Evolutionary conservation across 441 rosid species (phyloP).

Genomic region (Populus tomentosa): DNA sequence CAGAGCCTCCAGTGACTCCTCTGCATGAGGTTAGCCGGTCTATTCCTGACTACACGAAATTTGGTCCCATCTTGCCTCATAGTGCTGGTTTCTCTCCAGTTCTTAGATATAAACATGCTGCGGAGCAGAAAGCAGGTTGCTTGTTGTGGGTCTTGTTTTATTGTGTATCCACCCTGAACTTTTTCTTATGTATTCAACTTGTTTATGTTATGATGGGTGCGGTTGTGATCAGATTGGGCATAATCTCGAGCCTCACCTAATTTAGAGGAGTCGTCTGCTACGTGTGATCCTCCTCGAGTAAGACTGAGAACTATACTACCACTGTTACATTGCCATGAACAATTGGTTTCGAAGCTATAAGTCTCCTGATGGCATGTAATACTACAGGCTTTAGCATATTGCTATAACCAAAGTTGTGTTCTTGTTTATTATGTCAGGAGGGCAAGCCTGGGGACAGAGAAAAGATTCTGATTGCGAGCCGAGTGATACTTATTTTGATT

Average conservation of each 20-base stretch:
- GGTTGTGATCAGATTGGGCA: constrained; percentile 31
- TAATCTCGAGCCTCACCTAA: constrained; percentile 20
- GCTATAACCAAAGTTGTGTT: constrained; percentile 3
- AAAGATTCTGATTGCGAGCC: constrained; percentile 31
- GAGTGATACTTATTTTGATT: constrained; percentile 24
- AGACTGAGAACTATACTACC: constrained; percentile 8
- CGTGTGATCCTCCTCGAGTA: constrained; percentile 34
- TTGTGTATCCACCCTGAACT: neutral
- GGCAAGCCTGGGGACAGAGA: constrained; percentile 23
- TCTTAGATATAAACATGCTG: constrained; percentile 26
- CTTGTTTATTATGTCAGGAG: constrained; percentile 29
- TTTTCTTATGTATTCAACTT: neutral
- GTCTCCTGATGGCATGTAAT: too few relatives aligned
- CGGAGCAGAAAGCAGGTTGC: constrained; percentile 34
- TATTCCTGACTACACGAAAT: constrained; percentile 60
- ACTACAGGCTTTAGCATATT: too few relatives aligned
- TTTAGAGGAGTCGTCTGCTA: constrained; percentile 26
- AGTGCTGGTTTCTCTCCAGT: constrained; percentile 46
- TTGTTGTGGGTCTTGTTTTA: neutral
- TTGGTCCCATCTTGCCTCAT: constrained; percentile 60
- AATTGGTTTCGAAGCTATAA: neutral
- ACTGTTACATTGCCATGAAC: neutral
- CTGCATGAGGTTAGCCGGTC: constrained; percentile 44
- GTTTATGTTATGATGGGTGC: constrained; percentile 9
- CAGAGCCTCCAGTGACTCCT: constrained; percentile 72